Conservation (phyloP, 495 filamentous ascomycete genomes). For the Lasiosphaeria hispida region DNA sequence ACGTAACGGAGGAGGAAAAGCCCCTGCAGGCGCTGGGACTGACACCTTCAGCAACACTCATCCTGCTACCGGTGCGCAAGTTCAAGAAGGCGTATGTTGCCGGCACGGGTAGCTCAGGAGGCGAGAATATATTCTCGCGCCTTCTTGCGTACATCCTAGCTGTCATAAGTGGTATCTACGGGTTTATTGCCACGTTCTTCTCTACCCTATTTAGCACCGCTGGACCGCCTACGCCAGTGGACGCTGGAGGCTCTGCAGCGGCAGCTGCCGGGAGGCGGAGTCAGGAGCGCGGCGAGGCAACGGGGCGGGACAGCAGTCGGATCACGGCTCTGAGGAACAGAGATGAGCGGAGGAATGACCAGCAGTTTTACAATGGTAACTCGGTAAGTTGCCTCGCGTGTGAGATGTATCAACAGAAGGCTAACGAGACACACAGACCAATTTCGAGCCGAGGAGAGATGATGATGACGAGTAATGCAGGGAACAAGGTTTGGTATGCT, state of each 20-base stretch:
- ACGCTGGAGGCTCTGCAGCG: background rate
- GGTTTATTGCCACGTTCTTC: conserved; percentile 29
- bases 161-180: conserved; percentile 29
- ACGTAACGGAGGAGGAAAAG: conserved; percentile 68
- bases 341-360: conserved; percentile 42
- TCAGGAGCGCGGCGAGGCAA: background rate
- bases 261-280: conserved; percentile 17
- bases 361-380: conserved; percentile 86
- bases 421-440: conserved; percentile 48
- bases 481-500: background rate
- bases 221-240: conserved; percentile 11
- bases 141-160: conserved; percentile 58
- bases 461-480: conserved; percentile 42
- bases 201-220: conserved; percentile 29
- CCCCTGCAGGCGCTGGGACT: conserved; percentile 65
- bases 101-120: conserved; percentile 24
- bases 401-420: background rate
- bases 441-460: conserved; percentile 68
- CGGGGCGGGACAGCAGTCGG: conserved; percentile 23
- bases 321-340: conserved; percentile 8
- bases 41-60: conserved; percentile 74
- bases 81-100: conserved; percentile 61
- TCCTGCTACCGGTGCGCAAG: conserved; percentile 60
- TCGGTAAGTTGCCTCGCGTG: conserved; percentile 56
- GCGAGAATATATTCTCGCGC: conserved; percentile 45